Evolutionary conservation across 2,329 filamentous ascomycete species (phyloP), one percentile per base, ranked within the genome.

Genomic region (Corniculantispora saksenae): DNA sequence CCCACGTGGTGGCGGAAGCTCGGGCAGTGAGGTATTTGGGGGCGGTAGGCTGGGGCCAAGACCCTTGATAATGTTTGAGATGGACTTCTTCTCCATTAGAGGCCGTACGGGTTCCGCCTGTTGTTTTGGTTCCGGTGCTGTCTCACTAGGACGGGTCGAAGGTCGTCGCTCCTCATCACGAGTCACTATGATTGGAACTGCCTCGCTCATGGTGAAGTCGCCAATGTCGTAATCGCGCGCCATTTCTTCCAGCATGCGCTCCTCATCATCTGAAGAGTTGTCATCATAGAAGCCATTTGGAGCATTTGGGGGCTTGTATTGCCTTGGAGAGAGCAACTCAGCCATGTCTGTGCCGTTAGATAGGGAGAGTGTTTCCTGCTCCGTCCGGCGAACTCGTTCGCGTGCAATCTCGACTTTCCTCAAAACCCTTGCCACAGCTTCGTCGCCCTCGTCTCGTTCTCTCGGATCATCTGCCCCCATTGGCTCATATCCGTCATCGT

Each of bases 401-500:
- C 92, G 91, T 3, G 92, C 91, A 53, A 91, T 73, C 75, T 94
- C 90, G 5, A 93, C 88, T 70, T 87, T 90, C 48, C 86, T 83
- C 70, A 89, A 79, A 3, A 87, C 85, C 67, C 85, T 86, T 0
- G 81, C 82, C 10, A 85, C 81, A 25, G 82, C 77, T 35, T 84
- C 77, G 17, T 80, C 75, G n/a, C 73, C 77, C 2, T 74, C 72
- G 47, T 78, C 77, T 55, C 81, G 75, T 43, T 78, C 72, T 27
- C 76, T 73, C 54, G 74, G 69, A n/a, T 82, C 77, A 27, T 81
- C 79, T 8, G 83, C 77, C 21, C 83, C 83, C 75, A 86, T 87
- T 4, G 91, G 91, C 73, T 97, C 93, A 68, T 93, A 91, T 0
- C 92, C 92, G 68, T 97, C 93, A 74, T 97, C 91, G 75, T 98